Conservation (phyloP, 805 yeast genomes). For the Wickerhamomyces mucosus region DNA sequence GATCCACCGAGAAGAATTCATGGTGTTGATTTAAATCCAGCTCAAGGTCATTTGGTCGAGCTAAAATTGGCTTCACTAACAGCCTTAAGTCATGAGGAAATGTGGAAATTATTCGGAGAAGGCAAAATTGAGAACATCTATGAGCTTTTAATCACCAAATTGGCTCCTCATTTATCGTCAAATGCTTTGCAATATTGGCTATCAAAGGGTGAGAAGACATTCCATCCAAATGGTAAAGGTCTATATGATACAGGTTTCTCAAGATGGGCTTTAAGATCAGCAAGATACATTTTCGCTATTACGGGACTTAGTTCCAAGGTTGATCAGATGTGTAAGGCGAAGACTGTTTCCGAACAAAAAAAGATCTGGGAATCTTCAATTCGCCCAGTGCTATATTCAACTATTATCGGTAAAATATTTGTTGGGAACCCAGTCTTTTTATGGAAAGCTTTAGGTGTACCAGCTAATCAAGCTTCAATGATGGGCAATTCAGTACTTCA, state of each 20-base stretch:
- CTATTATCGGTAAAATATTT: slow-evolving; percentile 53
- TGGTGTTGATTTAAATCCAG: slow-evolving; percentile 79
- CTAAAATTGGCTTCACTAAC: slow-evolving; percentile 66
- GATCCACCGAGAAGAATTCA: slow-evolving; percentile 70
- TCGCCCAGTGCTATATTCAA: slow-evolving; percentile 64
- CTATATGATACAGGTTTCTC: slow-evolving; percentile 77
- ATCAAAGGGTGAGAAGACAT: slow-evolving; percentile 50
- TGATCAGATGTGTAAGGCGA: slow-evolving; percentile 45
- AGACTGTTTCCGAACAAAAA: slow-evolving; percentile 52
- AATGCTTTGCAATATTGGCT: slow-evolving; percentile 79
- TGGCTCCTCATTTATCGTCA: slow-evolving; percentile 67
- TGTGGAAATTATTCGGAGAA: slow-evolving; percentile 72
- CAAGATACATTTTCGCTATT: slow-evolving; percentile 46
- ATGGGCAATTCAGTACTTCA: slow-evolving; percentile 65
- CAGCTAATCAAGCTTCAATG: slow-evolving; percentile 74
- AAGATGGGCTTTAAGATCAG: slow-evolving; percentile 74
- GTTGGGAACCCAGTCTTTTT: slow-evolving; percentile 79
- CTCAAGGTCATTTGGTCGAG: slow-evolving; percentile 73
- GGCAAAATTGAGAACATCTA: slow-evolving; percentile 51
- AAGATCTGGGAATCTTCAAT: slow-evolving; percentile 53
- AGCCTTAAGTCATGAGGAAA: slow-evolving; percentile 42
- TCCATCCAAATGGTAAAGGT: slow-evolving; percentile 46
- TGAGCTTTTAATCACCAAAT: slow-evolving; percentile 41
- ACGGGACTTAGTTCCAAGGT: slow-evolving; percentile 46
- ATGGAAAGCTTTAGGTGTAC: slow-evolving; percentile 89